Evolutionary conservation across 2,329 filamentous ascomycete species (phyloP).

Genomic region (Diaporthe vexans): DNA sequence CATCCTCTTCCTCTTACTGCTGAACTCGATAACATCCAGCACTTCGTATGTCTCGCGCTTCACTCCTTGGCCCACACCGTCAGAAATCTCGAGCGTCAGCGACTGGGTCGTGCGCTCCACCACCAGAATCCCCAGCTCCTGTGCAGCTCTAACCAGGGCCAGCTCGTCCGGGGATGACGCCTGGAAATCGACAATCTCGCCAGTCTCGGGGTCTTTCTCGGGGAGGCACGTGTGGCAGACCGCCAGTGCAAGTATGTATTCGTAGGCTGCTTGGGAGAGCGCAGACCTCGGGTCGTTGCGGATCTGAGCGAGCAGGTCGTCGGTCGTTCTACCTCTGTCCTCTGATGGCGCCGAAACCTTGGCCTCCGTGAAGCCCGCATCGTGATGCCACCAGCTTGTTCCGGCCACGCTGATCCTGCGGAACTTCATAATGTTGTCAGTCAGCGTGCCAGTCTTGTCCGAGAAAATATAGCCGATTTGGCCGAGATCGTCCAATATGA

Average conservation of each 20-base stretch:
- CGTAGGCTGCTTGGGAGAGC: conserved; percentile 78
- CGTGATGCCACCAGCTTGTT: conserved; percentile 91
- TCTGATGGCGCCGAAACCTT: conserved; percentile 58
- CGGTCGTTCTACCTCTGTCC: conserved; percentile 71
- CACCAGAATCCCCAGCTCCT: conserved; percentile 86
- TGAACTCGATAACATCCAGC: conserved; percentile 91
- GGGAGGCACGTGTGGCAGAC: conserved; percentile 93
- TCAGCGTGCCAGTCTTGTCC: conserved; percentile 94
- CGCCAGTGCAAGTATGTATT: conserved; percentile 87
- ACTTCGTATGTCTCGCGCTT: conserved; percentile 76
- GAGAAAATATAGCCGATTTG: conserved; percentile 93
- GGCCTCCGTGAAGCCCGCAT: conserved; percentile 70
- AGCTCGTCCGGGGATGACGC: conserved; percentile 92
- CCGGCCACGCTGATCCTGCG: conserved; percentile 92
- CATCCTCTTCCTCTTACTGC: conserved; percentile 91
- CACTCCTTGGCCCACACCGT: conserved; percentile 56
- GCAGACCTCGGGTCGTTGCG: conserved; percentile 78
- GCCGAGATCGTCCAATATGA: conserved; percentile 93
- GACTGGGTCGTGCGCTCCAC: conserved; percentile 79
- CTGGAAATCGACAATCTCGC: conserved; percentile 75
- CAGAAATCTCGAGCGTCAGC: conserved; percentile 67
- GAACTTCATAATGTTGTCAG: conserved; percentile 96
- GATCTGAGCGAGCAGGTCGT: conserved; percentile 84
- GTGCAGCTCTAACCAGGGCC: conserved; percentile 85
- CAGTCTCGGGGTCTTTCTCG: conserved; percentile 73